phyloP scores from a whole-genome alignment of 163 green algal genomes.

The Coccomyxa subellipsoidea region DNA sequence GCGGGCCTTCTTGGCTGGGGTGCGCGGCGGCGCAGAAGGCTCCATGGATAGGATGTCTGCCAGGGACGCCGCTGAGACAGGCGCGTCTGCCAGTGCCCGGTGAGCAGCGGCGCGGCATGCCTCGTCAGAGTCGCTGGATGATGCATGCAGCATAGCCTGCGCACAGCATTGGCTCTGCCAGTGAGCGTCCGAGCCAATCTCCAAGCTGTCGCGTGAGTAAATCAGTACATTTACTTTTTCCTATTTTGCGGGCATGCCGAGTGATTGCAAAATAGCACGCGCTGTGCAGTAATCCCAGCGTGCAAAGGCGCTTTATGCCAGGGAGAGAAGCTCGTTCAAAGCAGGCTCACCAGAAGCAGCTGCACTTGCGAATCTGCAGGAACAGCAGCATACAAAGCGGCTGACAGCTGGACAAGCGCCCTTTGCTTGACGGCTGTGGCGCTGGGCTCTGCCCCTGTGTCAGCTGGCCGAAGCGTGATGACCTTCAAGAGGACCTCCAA shows the following conservation, averaged over 20 bases:
- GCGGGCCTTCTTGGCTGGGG: neutral
- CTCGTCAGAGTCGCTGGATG: conserved; percentile 29
- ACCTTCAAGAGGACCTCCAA: neutral
- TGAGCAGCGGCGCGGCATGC: conserved; percentile 25
- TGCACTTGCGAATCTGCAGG: conserved; percentile 13
- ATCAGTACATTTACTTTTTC: no score
- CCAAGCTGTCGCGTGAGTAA: no score
- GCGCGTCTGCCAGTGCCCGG: conserved; percentile 13
- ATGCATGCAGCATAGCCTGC: conserved; percentile 31
- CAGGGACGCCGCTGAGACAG: neutral
- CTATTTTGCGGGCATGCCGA: no score
- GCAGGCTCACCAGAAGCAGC: conserved; percentile 25
- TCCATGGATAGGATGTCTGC: neutral
- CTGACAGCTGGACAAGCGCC: neutral
- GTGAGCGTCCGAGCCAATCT: neutral
- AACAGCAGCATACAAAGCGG: conserved; percentile 19
- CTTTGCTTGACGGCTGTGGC: neutral
- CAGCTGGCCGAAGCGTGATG: neutral
- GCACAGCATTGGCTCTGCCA: neutral
- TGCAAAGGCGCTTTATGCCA: no score
- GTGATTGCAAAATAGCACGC: no score
- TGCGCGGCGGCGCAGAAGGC: neutral
- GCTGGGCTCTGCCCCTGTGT: neutral
- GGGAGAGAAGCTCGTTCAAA: neutral
- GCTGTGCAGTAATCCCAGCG: no score